Base-by-base conservation (phyloP, 352 stramenopile species). In the Phytophthora kernoviae region DNA sequence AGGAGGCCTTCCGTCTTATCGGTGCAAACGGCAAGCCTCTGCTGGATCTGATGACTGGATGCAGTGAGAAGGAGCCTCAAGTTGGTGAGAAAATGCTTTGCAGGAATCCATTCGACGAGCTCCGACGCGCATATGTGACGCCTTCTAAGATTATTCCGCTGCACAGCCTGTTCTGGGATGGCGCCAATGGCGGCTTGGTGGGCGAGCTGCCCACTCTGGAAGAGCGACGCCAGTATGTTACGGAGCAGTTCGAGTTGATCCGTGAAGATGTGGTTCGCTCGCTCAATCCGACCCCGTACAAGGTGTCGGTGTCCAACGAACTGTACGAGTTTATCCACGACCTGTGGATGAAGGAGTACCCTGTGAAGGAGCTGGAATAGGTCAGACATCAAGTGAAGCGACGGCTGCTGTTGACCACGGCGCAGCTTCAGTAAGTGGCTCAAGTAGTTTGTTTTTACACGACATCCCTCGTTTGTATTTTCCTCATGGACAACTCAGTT, bases 211-310 rank as follows among this genome's bases (percentile, higher is more conserved):
- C 88, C 0, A 84, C 79, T 26, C 65, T 96, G 26, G 75, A 96
- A 54, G 81, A 96, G 54, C 82, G 86, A 37, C 82, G 90, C 20
- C 63, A 84, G 56, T 96, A 93, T 65, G 94, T 99, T 7, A 67
- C 87, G 17, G 69, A 95, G 58, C 94, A 99, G 65, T 90, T 99
- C 53, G 74, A 93, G 43, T 45, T 97, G 18, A 91, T 98, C 50
- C 91, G 98, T 45, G 85, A 98, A 42, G 96, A 99, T 62, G 84
- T 98, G 17, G 84, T 99, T 49, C 88, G 96, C 27, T 91, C 92
- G 67, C 66, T 98, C 11, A 99, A 99, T 75, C 96, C 98, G 27
- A 98, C 94, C 37, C 92, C 91, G 20, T 98, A 97, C 81, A 97
- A 98, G 72, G 90, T 98, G 44, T 99, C 69, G 27, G 86, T 95